Conservation (phyloP, 2,329 filamentous ascomycete species). For the Dothiorella sarmentorum region DNA sequence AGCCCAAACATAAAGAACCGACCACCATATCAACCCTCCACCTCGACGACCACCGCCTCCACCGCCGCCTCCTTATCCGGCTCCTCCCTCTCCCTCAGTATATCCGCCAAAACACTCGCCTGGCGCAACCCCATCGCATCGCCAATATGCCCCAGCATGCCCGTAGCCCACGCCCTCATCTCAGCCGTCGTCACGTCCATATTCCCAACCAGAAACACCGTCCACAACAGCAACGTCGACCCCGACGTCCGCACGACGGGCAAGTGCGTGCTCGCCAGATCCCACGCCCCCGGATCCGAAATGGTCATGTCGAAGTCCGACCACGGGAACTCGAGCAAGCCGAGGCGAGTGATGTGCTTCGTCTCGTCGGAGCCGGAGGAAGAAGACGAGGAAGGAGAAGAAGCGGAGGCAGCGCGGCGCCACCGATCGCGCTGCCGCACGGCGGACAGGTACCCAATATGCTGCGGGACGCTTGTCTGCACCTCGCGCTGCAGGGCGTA, state of each 20-base stretch:
- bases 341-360: constrained; percentile 2
- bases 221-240: constrained; percentile 32
- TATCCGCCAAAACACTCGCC: constrained; percentile 28
- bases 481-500: constrained; percentile 31
- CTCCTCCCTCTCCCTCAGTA: no score
- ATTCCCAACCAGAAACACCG: constrained; percentile 31
- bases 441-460: constrained; percentile 32
- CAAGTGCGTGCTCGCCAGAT: constrained; percentile 21
- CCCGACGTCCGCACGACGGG: constrained; percentile 33
- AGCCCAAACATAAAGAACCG: no score
- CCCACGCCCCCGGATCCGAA: background rate
- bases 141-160: constrained; percentile 61
- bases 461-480: constrained; percentile 34
- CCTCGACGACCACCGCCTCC: no score
- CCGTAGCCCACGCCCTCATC: constrained; percentile 27
- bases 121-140: constrained; percentile 39
- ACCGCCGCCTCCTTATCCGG: no score
- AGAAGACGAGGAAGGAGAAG: constrained; percentile 24
- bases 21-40: no score
- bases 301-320: background rate
- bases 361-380: background rate
- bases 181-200: constrained; percentile 27
- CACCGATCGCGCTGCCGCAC: background rate
- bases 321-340: constrained; percentile 21
- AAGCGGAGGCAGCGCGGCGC: constrained; percentile 21